Evolutionary conservation across 2,329 filamentous ascomycete genomes (phyloP).

Genomic region (Pochonia chlamydosporia): DNA sequence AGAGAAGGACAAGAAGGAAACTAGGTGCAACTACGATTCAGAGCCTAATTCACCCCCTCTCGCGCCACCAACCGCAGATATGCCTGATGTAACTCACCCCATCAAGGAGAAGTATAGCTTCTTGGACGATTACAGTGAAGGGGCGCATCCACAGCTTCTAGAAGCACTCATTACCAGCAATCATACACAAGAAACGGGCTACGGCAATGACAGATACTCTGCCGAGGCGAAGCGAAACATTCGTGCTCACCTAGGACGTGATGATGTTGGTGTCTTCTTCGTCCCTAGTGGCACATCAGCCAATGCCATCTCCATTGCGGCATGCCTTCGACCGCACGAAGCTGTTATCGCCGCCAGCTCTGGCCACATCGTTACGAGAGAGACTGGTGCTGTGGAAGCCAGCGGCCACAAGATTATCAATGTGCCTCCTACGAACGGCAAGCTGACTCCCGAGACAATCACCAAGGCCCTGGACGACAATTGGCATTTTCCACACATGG

Average conservation of each 20-base stretch:
- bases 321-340: constrained; percentile 43
- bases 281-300: constrained; percentile 47
- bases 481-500: constrained; percentile 46
- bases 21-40: too few species aligned
- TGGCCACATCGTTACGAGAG: constrained; percentile 42
- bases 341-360: constrained; percentile 44
- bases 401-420: constrained; percentile 47
- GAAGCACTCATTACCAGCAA: constrained; percentile 40
- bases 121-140: constrained; percentile 46
- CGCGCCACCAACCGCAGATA: constrained; percentile 1
- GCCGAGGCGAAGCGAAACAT: constrained; percentile 35
- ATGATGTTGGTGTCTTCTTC: constrained; percentile 42
- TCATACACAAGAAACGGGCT: constrained; percentile 37
- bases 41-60: too few species aligned
- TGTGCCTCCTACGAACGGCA: constrained; percentile 38
- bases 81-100: constrained; percentile 10
- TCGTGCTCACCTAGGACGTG: constrained; percentile 26
- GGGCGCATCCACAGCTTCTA: constrained; percentile 43
- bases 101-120: constrained; percentile 34
- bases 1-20: neutral
- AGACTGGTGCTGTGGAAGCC: constrained; percentile 45
- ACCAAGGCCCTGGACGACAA: constrained; percentile 38
- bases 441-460: constrained; percentile 38
- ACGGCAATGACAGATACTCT: constrained; percentile 40
- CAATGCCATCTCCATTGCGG: constrained; percentile 46